phyloP scores from a whole-genome alignment of 345 rosid genomes.

The Euphorbia peplus region DNA sequence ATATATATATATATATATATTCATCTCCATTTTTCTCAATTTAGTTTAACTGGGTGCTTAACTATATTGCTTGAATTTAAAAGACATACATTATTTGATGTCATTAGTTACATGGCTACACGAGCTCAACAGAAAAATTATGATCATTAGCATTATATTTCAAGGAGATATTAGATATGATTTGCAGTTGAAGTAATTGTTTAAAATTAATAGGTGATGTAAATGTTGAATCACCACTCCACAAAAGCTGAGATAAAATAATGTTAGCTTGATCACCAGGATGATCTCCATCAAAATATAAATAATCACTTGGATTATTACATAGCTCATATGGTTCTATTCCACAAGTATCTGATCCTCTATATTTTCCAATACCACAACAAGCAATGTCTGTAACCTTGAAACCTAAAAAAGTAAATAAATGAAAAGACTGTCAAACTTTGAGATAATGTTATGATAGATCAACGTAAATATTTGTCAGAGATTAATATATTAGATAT shows the following conservation, averaged over 20 bases:
- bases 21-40: no score
- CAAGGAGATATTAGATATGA: neutral
- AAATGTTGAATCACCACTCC: neutral
- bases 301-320: constrained; percentile 7
- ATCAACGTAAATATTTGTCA: no score
- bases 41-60: no score
- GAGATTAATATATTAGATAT: no score
- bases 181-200: neutral
- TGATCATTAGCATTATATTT: no score
- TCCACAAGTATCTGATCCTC: neutral
- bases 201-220: neutral
- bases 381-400: neutral
- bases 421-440: no score
- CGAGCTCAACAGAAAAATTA: no score
- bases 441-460: no score
- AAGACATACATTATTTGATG: no score
- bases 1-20: no score
- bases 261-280: neutral
- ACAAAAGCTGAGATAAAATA: neutral
- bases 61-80: no score
- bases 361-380: neutral
- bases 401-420: neutral
- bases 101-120: no score
- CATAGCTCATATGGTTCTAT: constrained; percentile 14
- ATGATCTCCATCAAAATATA: constrained; percentile 12